Percentiles rank a stretch among this genome's conserved stretches.
These are phyloP conservation scores for Clavispora carvajalis DNA, from an alignment of 805 yeast genomes.

Conservation along the genomic window DNA sequence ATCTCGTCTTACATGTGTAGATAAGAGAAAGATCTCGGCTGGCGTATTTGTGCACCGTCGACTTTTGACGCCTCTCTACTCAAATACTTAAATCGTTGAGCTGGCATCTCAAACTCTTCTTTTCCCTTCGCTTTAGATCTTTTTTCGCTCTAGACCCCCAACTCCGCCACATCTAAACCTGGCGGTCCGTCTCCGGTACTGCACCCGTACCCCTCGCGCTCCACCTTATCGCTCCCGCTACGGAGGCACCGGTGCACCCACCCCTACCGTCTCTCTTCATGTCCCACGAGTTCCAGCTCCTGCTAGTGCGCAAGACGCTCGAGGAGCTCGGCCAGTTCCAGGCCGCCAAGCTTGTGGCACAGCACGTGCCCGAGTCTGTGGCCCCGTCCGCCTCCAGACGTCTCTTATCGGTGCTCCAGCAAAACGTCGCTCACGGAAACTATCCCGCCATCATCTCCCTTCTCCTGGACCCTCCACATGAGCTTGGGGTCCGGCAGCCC, in stretches of 20 bases:
- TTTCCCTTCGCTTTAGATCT: no score
- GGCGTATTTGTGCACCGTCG: no score
- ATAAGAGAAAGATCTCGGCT: no score
- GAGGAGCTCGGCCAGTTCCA: constrained; percentile 26
- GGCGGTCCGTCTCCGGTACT: no score
- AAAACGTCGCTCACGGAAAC: constrained; percentile 3
- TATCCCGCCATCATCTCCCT: constrained; percentile 2
- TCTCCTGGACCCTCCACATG: background rate
- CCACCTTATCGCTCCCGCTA: no score
- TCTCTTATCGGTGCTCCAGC: background rate
- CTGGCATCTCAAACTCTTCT: no score
- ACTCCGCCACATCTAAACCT: no score
- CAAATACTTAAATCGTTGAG: no score
- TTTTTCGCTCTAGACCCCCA: no score
- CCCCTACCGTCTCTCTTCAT: constrained; percentile 4
- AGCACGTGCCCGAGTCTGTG: constrained; percentile 3
- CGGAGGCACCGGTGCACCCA: background rate
- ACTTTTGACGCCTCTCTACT: no score
- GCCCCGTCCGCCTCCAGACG: background rate
- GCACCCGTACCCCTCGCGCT: no score
- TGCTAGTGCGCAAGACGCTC: constrained; percentile 26
- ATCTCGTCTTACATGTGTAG: no score
- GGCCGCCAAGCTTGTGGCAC: constrained; percentile 18
- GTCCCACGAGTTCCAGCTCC: constrained; percentile 23
- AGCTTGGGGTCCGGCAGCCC: background rate